phyloP scores from a whole-genome alignment of 768 basidiomycete species.

The Cubamyces lactineus region DNA sequence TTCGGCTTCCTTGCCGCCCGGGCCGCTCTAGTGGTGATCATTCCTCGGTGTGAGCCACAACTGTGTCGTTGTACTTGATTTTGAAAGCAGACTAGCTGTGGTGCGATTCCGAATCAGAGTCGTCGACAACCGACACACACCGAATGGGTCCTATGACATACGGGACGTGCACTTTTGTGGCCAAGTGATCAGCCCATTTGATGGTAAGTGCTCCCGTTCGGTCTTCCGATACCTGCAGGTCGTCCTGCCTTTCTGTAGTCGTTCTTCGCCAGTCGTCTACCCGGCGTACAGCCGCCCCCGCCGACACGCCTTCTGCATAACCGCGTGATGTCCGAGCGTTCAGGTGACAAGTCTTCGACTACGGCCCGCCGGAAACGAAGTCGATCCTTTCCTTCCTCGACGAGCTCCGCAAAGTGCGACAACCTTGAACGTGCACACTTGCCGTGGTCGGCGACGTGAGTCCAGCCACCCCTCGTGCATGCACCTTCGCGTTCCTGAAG shows the following conservation, averaged over 20 bases:
- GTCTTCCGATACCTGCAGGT: background rate
- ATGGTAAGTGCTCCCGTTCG: background rate
- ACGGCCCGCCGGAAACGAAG: background rate
- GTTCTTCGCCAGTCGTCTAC: background rate
- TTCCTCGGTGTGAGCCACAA: too few relatives aligned
- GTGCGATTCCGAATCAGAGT: background rate
- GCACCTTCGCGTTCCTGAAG: background rate
- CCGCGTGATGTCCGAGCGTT: background rate
- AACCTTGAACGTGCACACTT: background rate
- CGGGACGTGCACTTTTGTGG: background rate
- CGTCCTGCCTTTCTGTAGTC: background rate
- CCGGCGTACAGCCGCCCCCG: constrained; percentile 24
- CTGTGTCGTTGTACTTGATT: background rate
- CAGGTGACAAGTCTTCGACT: background rate
- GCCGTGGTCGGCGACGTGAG: background rate
- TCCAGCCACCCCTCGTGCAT: too few relatives aligned
- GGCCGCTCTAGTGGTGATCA: too few relatives aligned
- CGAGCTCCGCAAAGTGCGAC: background rate
- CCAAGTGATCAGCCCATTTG: background rate
- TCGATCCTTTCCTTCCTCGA: background rate
- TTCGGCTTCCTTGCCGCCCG: too few relatives aligned
- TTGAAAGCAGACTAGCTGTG: background rate
- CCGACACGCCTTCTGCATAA: background rate
- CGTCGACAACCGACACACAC: background rate
- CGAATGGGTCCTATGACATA: background rate